phyloP scores from a whole-genome alignment of 176 grass and related monocot species.

The Carex parvula region DNA sequence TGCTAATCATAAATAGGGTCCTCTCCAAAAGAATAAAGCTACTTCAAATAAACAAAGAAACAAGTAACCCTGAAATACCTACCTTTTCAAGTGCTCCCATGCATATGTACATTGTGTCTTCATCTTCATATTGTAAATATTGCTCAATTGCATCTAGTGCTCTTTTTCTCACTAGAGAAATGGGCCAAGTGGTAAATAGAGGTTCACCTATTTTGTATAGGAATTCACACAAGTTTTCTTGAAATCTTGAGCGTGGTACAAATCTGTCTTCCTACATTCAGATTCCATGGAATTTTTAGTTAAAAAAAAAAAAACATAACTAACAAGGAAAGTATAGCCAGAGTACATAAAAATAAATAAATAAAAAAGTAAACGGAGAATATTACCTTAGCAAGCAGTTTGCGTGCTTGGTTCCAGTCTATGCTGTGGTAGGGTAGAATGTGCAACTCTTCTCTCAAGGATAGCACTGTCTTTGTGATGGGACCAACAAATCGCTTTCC shows the following conservation, averaged over 20 bases:
- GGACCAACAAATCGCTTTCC: constrained; percentile 63
- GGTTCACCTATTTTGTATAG: constrained; percentile 70
- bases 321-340: not conserved
- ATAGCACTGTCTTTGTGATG: constrained; percentile 43
- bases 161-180: constrained; percentile 49
- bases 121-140: constrained; percentile 77
- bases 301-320: constrained; percentile 13
- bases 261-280: constrained; percentile 56
- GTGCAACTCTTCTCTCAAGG: constrained; percentile 59
- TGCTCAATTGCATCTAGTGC: constrained; percentile 43
- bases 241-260: constrained; percentile 47
- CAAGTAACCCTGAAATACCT: not conserved
- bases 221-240: constrained; percentile 43
- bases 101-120: constrained; percentile 58
- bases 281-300: not conserved
- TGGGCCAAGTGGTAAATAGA: constrained; percentile 49
- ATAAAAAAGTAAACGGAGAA: not conserved
- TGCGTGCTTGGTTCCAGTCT: constrained; percentile 58
- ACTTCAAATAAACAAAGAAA: not conserved
- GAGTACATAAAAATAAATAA: constrained; percentile 10
- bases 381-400: constrained; percentile 49
- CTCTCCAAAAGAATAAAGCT: not conserved
- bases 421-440: constrained; percentile 54
- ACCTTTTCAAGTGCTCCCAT: constrained; percentile 61
- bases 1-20: not conserved